phyloP scores from a whole-genome alignment of 345 rosid species.

The Melaleuca quinquenervia region DNA sequence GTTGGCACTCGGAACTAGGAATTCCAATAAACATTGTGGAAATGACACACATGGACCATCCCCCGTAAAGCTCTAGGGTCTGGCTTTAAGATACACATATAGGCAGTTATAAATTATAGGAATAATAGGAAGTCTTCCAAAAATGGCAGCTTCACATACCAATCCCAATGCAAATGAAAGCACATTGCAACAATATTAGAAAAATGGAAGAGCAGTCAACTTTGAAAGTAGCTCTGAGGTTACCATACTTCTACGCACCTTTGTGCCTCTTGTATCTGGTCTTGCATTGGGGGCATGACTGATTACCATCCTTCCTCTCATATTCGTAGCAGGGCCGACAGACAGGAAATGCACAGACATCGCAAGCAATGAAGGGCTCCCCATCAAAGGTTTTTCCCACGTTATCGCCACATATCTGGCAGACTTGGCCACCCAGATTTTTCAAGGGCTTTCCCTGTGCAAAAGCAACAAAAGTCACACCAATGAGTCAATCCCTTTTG shows the following conservation, averaged over 20 bases:
- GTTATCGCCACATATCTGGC: conserved; percentile 78
- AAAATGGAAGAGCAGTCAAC: neutral
- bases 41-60: neutral
- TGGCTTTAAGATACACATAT: neutral
- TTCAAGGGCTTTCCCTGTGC: conserved; percentile 57
- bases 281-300: conserved; percentile 95
- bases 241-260: conserved; percentile 23
- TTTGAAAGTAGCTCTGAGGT: neutral
- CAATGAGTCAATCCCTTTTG: neutral
- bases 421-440: conserved; percentile 44
- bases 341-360: conserved; percentile 79
- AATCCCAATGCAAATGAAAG: neutral
- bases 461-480: neutral
- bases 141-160: neutral
- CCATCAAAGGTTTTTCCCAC: conserved; percentile 58
- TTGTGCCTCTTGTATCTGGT: conserved; percentile 76
- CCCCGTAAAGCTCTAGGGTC: neutral
- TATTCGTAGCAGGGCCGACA: conserved; percentile 94
- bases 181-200: neutral
- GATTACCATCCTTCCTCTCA: conserved; percentile 87
- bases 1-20: neutral
- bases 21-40: neutral
- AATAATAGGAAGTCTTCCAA: neutral
- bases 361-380: conserved; percentile 67
- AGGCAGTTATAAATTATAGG: neutral